Percentiles rank a stretch among this genome's conserved stretches.
Evolutionary conservation across 768 basidiomycete species (phyloP).

Genomic region (Tulasnella sp.): DNA sequence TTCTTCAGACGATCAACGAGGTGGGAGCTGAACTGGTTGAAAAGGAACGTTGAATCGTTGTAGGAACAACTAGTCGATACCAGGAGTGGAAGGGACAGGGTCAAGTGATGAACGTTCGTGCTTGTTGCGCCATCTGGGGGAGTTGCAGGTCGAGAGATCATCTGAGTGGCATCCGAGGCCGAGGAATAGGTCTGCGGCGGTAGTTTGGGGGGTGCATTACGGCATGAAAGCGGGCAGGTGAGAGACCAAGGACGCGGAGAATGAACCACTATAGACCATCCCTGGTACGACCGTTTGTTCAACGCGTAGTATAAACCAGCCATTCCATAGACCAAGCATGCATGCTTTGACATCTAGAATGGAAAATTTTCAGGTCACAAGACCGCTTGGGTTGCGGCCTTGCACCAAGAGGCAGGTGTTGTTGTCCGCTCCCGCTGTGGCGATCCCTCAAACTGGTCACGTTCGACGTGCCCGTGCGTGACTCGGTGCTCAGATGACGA

Average conservation of each 20-base stretch:
- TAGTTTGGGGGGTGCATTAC: neutral
- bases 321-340: neutral
- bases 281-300: slow-evolving; percentile 6
- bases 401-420: neutral
- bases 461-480: slow-evolving; percentile 11
- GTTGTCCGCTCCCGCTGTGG: slow-evolving; percentile 1
- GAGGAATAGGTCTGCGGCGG: slow-evolving; percentile 8
- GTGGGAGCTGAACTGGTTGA: neutral
- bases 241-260: slow-evolving; percentile 11
- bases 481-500: slow-evolving; percentile 9
- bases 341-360: neutral
- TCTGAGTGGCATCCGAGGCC: slow-evolving; percentile 6
- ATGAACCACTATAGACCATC: neutral
- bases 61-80: neutral
- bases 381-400: neutral
- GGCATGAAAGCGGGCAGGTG: slow-evolving; percentile 11
- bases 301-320: neutral
- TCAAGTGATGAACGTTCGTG: slow-evolving; percentile 11
- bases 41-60: neutral
- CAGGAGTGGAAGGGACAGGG: neutral
- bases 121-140: slow-evolving; percentile 1
- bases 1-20: neutral
- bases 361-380: neutral
- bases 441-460: slow-evolving; percentile 4
- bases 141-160: neutral